Evolutionary conservation across 768 basidiomycete species (phyloP), one percentile per base, ranked within the genome.

Genomic region (Austroboletus festivus): DNA sequence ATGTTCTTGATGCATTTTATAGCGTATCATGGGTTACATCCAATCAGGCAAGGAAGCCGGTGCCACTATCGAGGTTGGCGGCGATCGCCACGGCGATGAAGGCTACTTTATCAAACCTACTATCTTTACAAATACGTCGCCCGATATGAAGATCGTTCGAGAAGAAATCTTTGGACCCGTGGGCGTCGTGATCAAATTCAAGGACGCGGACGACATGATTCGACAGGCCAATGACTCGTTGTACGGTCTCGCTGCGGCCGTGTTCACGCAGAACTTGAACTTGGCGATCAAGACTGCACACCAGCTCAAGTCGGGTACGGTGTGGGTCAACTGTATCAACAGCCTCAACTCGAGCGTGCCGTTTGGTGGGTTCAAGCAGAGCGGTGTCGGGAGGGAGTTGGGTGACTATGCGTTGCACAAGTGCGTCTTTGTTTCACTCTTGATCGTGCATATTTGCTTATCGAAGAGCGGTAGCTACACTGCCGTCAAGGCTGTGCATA

Each of bases 341-440:
- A 53, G 58, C 24, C 43, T 64, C 23, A 20, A 60, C 23, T 48
- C 62, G 6, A 50, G 74, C 22, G 73, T 89, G 18, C 88, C 91
- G 0, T 93, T 93, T 61, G 91, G 91, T 52, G 91, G 91, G 9
- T 92, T 76, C 76, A 93, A 91, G 74, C 81, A 86, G 60, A 83
- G 80, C 31, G 89, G 89, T 50, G 83, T 90, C 19, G 90, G 90
- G 18, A 77, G 87, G 24, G 90, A 92, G 65, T 64, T 85, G 34
- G 90, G 89, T 24, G 83, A 88, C 52, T 87, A 91, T 65, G 90
- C 86, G 13, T 54, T 79, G 47, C 65, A 70, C 37, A 76, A 75
- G 78, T 80, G 50, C 16, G 78, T 73, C 33, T 19, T 46, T 23
- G 24, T 42, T 43, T 18, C 18, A 22, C 3, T 3, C 11, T 18